These are phyloP conservation scores for Sinapis alba DNA, from an alignment of 441 rosid genomes.

Conservation along the genomic window DNA sequence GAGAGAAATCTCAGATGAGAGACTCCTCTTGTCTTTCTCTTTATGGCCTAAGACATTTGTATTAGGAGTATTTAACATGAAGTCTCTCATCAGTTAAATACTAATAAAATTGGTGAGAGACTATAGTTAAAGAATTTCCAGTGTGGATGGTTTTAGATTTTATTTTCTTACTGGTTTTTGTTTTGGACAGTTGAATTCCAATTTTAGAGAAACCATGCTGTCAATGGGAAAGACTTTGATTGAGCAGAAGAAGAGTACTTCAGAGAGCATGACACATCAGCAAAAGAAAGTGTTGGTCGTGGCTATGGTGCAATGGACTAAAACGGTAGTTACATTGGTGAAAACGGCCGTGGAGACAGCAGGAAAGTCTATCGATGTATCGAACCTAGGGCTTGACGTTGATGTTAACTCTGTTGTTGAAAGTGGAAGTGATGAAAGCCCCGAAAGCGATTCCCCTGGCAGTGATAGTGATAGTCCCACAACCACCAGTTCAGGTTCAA, in stretches of 20 bases:
- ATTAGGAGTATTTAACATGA: no score
- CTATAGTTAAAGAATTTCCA: neutral
- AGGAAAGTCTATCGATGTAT: conserved; percentile 20
- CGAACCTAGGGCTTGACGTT: conserved; percentile 27
- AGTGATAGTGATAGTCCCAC: neutral
- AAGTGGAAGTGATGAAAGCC: neutral
- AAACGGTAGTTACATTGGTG: neutral
- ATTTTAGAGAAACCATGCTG: neutral
- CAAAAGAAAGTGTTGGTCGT: conserved; percentile 15
- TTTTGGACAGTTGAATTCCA: neutral
- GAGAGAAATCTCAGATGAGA: no score
- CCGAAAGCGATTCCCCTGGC: no score
- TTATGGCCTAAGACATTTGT: no score
- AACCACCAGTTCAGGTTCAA: neutral
- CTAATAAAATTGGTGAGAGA: no score
- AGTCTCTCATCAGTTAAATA: no score
- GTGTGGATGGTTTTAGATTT: no score
- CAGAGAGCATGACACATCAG: neutral
- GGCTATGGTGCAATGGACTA: conserved; percentile 23
- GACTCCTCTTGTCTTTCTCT: no score
- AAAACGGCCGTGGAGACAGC: neutral
- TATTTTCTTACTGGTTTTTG: neutral
- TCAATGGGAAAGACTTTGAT: conserved; percentile 33
- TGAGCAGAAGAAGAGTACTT: conserved; percentile 22
- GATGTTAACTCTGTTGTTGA: conserved; percentile 21